Conservation (phyloP, 176 grass and related monocot genomes). For the Oryza nivara region DNA sequence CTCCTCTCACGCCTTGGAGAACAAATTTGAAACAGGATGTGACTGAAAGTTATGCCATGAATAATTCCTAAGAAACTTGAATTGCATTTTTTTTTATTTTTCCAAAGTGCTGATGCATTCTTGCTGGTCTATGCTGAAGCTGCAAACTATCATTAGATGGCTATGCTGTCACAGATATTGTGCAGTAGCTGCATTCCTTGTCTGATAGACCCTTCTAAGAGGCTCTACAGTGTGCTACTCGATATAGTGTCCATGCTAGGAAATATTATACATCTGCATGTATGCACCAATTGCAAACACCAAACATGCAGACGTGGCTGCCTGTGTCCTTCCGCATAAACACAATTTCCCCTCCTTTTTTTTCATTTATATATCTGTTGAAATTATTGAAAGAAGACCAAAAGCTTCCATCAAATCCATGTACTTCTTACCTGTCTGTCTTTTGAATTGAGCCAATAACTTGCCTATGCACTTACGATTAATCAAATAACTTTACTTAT, state of each 20-base stretch:
- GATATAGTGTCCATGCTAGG: slow-evolving; percentile 1
- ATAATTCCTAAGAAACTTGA: slow-evolving; percentile 1
- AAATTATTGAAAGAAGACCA: neutral
- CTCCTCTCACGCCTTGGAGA: neutral
- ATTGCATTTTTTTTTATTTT: neutral
- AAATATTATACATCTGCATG: neutral
- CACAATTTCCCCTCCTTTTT: neutral
- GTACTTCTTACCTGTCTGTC: neutral
- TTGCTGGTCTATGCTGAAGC: neutral
- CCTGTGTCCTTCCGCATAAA: neutral
- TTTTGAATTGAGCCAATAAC: too few relatives aligned
- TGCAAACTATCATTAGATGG: neutral
- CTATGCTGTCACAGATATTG: neutral
- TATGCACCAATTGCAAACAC: neutral
- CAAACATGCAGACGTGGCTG: neutral
- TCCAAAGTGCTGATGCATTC: slow-evolving; percentile 1
- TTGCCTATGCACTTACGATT: too few relatives aligned
- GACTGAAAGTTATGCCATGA: neutral
- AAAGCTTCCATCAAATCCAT: slow-evolving; percentile 2
- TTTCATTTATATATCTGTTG: neutral
- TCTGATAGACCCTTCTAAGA: neutral
- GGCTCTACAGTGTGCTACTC: neutral
- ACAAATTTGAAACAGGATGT: neutral
- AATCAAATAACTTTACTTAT: too few relatives aligned
- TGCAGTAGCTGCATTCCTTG: neutral